Evolutionary conservation across 805 yeast genomes (phyloP).

Genomic region (Candida hungchunana): DNA sequence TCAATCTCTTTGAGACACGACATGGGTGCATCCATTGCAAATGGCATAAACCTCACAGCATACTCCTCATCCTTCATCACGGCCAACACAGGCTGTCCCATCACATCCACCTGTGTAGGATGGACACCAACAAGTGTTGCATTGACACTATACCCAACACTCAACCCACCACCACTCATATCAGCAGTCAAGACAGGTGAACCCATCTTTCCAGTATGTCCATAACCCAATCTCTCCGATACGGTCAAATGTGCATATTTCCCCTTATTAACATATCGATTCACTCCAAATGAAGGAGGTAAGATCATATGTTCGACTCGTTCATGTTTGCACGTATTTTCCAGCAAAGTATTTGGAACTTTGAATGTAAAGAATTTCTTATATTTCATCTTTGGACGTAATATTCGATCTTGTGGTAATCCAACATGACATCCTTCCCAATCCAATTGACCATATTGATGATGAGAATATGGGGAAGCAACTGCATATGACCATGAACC

Average conservation of each 20-base stretch:
- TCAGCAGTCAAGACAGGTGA: too few species aligned
- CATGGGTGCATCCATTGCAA: neutral
- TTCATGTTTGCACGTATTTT: constrained; percentile 46
- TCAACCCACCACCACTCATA: too few species aligned
- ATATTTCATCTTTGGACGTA: constrained; percentile 46
- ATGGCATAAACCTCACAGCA: too few species aligned
- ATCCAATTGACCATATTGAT: constrained; percentile 38
- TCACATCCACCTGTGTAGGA: too few species aligned
- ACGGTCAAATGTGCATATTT: too few species aligned
- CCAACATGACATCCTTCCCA: constrained; percentile 47
- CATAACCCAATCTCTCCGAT: too few species aligned
- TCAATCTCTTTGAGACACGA: neutral
- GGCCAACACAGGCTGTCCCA: too few species aligned
- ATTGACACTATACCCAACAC: too few species aligned
- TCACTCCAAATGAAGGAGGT: constrained; percentile 40
- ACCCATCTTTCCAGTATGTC: too few species aligned
- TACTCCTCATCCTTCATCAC: too few species aligned
- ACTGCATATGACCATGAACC: constrained; percentile 51
- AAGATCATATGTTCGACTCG: constrained; percentile 34
- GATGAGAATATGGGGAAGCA: constrained; percentile 45
- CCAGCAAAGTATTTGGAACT: constrained; percentile 50
- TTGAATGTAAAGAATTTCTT: constrained; percentile 57
- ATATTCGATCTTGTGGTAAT: constrained; percentile 42
- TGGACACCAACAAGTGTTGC: too few species aligned
- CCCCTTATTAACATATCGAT: constrained; percentile 28